A percentile compares a stretch with the other conserved stretches of the same genome.
Evolutionary conservation across 2,329 filamentous ascomycete genomes (phyloP).

Genomic region (Arachnomyces sp.): DNA sequence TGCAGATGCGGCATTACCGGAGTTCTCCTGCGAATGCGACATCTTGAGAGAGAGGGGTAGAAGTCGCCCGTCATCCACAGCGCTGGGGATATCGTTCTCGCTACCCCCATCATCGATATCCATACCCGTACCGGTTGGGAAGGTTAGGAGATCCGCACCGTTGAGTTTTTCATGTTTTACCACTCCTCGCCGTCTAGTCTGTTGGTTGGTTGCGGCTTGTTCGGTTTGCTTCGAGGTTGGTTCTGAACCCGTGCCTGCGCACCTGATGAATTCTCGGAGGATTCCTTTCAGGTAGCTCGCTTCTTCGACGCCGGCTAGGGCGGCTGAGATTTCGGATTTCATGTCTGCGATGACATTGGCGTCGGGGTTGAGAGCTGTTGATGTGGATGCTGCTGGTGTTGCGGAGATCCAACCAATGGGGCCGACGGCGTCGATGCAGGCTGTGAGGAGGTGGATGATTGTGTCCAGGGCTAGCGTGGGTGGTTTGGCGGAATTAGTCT

Average conservation of each 20-base stretch:
- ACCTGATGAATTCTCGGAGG: slow-evolving; percentile 38
- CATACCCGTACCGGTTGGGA: slow-evolving; percentile 16
- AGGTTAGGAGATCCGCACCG: slow-evolving; percentile 30
- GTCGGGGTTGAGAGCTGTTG: slow-evolving; percentile 25
- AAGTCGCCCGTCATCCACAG: slow-evolving; percentile 28
- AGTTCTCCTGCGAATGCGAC: slow-evolving; percentile 19
- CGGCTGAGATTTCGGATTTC: slow-evolving; percentile 40
- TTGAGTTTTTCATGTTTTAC: slow-evolving; percentile 32
- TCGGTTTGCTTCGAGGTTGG: slow-evolving; percentile 9
- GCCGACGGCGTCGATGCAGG: slow-evolving; percentile 40
- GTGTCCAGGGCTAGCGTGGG: slow-evolving; percentile 30
- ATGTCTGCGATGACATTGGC: slow-evolving; percentile 39
- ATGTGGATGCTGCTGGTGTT: slow-evolving; percentile 20
- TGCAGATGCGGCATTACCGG: slow-evolving; percentile 21
- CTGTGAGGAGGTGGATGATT: slow-evolving; percentile 35
- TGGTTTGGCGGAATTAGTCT: slow-evolving; percentile 21
- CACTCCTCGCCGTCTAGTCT: slow-evolving; percentile 14
- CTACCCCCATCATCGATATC: slow-evolving; percentile 23
- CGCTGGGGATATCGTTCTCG: slow-evolving; percentile 17
- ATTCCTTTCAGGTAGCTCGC: slow-evolving; percentile 39
- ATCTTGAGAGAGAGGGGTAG: slow-evolving; percentile 68
- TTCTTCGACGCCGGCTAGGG: slow-evolving; percentile 40
- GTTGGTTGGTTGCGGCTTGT: slow-evolving; percentile 7
- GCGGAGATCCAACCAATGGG: slow-evolving; percentile 40
- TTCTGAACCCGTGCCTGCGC: slow-evolving; percentile 21